phyloP scores from a whole-genome alignment of 2,329 filamentous ascomycete genomes.

The Cercospora berteroae region DNA sequence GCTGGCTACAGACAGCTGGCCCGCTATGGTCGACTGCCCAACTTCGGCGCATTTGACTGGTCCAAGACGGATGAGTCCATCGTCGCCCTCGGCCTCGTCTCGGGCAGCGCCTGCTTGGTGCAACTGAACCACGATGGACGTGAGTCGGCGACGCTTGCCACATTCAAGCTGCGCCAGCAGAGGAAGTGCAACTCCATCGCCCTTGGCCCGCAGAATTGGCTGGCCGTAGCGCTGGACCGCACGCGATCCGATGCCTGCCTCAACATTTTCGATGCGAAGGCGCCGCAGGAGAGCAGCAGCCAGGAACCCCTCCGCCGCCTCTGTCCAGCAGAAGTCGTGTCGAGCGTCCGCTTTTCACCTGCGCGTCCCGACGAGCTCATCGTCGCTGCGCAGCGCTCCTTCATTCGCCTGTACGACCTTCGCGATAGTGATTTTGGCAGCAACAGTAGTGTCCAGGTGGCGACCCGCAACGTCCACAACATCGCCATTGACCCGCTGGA shows the following conservation, averaged over 20 bases:
- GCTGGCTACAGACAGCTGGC: background rate
- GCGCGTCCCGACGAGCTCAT: conserved; percentile 73
- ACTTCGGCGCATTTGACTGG: conserved; percentile 66
- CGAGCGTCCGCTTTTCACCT: conserved; percentile 78
- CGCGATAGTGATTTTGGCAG: conserved; percentile 44
- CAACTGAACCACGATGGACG: conserved; percentile 64
- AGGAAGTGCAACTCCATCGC: conserved; percentile 78
- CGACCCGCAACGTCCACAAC: conserved; percentile 62
- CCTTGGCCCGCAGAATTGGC: conserved; percentile 67
- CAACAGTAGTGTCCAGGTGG: conserved; percentile 42
- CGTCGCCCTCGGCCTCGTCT: conserved; percentile 71
- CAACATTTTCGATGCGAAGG: conserved; percentile 77
- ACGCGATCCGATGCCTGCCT: conserved; percentile 79
- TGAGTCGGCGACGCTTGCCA: conserved; percentile 49
- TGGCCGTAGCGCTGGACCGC: conserved; percentile 77
- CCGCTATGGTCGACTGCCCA: conserved; percentile 48
- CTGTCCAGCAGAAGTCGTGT: conserved; percentile 68
- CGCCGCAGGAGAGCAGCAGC: conserved; percentile 49
- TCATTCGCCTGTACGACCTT: conserved; percentile 74
- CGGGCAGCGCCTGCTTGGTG: conserved; percentile 72
- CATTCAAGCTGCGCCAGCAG: conserved; percentile 70
- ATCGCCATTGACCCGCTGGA: conserved; percentile 76
- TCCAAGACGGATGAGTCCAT: conserved; percentile 53
- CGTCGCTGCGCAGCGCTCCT: conserved; percentile 71
- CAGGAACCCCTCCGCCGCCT: conserved; percentile 54